Percentiles rank a stretch among this genome's conserved stretches.
phyloP scores from a whole-genome alignment of 1,284 basidiomycete genomes.

The Leccinum pachyderme region DNA sequence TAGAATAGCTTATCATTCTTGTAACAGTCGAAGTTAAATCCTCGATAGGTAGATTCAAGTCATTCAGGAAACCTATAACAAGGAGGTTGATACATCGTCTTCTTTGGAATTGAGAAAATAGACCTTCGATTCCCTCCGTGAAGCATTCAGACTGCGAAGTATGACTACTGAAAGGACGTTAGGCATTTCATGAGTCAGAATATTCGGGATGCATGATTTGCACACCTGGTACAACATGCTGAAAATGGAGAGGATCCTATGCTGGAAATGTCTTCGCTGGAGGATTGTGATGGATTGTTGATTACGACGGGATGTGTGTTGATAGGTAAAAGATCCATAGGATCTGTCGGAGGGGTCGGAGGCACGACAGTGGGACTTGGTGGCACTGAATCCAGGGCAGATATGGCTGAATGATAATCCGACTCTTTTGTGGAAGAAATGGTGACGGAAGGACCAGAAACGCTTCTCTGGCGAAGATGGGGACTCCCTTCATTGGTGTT shows the following conservation, averaged over 20 bases:
- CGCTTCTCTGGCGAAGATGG: neutral
- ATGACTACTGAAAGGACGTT: slow-evolving; percentile 12
- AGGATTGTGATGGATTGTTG: neutral
- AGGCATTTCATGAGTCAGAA: slow-evolving; percentile 5
- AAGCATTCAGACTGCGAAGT: slow-evolving; percentile 17
- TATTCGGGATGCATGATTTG: neutral
- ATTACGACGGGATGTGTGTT: neutral
- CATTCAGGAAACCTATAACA: slow-evolving; percentile 11
- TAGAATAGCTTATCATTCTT: slow-evolving; percentile 15
- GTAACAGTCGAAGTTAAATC: slow-evolving; percentile 7
- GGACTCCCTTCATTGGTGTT: neutral
- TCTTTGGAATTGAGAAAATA: neutral
- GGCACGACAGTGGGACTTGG: slow-evolving; percentile 12
- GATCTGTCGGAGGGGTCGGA: slow-evolving; percentile 8
- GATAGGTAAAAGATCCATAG: neutral
- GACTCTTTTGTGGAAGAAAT: neutral
- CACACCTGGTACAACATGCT: slow-evolving; percentile 13
- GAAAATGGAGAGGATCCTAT: slow-evolving; percentile 9
- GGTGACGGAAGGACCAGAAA: neutral
- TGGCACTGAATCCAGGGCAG: neutral
- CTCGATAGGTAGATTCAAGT: slow-evolving; percentile 15
- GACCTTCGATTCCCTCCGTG: slow-evolving; percentile 15
- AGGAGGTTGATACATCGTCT: neutral
- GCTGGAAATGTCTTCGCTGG: slow-evolving; percentile 14
- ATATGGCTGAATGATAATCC: slow-evolving; percentile 5